Conservation (phyloP, 2,329 filamentous ascomycete species). For the Trichophyton rubrum region DNA sequence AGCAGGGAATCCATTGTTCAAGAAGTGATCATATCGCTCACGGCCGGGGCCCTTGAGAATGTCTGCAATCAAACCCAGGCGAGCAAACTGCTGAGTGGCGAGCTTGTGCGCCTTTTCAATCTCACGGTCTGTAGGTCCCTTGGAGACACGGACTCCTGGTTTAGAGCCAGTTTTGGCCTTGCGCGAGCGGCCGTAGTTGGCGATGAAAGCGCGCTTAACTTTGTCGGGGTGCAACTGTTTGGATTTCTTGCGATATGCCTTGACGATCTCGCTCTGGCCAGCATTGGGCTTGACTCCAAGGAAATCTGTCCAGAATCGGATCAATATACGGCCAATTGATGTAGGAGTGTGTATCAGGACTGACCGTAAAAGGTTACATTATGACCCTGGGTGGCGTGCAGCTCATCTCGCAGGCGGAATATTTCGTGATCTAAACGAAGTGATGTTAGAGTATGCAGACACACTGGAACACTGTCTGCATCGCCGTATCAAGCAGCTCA, state of each 20-base stretch:
- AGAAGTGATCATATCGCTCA: constrained; percentile 88
- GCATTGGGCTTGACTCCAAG: constrained; percentile 63
- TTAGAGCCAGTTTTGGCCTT: constrained; percentile 39
- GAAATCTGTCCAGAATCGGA: constrained; percentile 45
- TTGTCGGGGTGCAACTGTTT: constrained; percentile 86
- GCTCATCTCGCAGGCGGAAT: constrained; percentile 85
- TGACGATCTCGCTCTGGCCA: constrained; percentile 77
- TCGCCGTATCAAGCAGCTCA: constrained; percentile 15
- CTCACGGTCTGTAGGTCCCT: constrained; percentile 60
- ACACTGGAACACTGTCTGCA: background rate
- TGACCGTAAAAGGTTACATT: constrained; percentile 78
- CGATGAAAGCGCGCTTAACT: constrained; percentile 69
- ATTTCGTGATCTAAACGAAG: constrained; percentile 72
- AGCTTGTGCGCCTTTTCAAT: constrained; percentile 66
- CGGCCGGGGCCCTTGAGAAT: constrained; percentile 70
- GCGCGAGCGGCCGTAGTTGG: constrained; percentile 49
- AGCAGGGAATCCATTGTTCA: constrained; percentile 80
- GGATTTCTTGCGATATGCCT: constrained; percentile 83
- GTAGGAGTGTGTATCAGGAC: background rate
- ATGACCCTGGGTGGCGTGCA: constrained; percentile 59
- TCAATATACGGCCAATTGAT: background rate
- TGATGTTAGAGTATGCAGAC: background rate
- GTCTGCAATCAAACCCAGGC: constrained; percentile 70
- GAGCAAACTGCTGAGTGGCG: constrained; percentile 70
- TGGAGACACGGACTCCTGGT: constrained; percentile 52